phyloP scores from a whole-genome alignment of 805 yeast species.

The Groenewaldozyma tartarivorans region DNA sequence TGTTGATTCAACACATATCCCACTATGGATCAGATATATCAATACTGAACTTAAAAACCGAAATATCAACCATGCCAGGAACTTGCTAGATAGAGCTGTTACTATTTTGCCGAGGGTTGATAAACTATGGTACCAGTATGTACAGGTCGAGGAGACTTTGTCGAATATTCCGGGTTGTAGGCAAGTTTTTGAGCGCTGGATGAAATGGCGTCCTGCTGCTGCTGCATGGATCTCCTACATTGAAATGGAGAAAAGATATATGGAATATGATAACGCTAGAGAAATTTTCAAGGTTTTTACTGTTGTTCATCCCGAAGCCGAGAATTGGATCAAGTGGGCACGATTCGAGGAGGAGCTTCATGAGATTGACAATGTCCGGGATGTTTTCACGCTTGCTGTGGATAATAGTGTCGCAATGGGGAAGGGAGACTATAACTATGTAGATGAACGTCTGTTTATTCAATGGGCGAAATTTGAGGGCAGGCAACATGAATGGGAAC shows the following conservation, averaged over 20 bases:
- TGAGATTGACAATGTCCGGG: constrained; percentile 38
- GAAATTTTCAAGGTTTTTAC: constrained; percentile 49
- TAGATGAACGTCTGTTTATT: constrained; percentile 33
- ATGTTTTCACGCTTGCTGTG: constrained; percentile 57
- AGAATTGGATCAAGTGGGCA: constrained; percentile 70
- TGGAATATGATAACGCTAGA: constrained; percentile 48
- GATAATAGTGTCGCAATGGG: constrained; percentile 36
- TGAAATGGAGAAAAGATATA: constrained; percentile 61
- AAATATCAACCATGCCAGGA: constrained; percentile 82
- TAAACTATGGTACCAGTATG: constrained; percentile 79
- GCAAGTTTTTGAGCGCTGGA: constrained; percentile 68
- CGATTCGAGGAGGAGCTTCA: constrained; percentile 55
- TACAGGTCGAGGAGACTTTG: constrained; percentile 71
- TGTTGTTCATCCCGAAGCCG: constrained; percentile 39
- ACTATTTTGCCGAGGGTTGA: constrained; percentile 66
- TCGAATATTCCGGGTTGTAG: constrained; percentile 55
- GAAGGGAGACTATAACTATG: constrained; percentile 20
- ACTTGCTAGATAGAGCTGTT: constrained; percentile 70
- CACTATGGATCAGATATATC: constrained; percentile 78
- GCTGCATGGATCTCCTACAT: constrained; percentile 70
- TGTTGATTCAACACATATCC: constrained; percentile 64
- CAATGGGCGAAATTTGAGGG: constrained; percentile 70
- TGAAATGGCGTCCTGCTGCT: constrained; percentile 57
- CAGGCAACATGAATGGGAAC: constrained; percentile 46
- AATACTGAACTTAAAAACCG: constrained; percentile 64